Base-by-base conservation (phyloP, 768 basidiomycete species). In the Calocybe gangraenosa region DNA sequence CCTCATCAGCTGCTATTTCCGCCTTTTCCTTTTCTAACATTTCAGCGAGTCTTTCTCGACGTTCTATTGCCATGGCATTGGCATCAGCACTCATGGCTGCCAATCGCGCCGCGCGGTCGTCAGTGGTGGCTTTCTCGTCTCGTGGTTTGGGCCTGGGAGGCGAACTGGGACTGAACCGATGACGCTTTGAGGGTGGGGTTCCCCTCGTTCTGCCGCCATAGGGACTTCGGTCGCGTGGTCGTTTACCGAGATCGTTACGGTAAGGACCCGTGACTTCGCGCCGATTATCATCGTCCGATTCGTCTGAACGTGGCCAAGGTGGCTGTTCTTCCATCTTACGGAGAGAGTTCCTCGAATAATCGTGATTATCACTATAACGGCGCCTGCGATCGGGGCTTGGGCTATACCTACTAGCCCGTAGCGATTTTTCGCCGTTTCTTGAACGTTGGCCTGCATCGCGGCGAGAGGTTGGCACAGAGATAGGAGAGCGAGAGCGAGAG, bases 81-180 rank as follows among this genome's bases (percentile, higher is more conserved):
- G 95, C 95, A 47, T 84, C 79, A 1, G 75, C 65, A 18, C 83
- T 66, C 95, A 98, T 98, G 3, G 92, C 87, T 0, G 91, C 94
- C 21, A 98, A 71, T n/a, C 89, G 83, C 20, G 88, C 87, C 2
- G 83, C 82, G 25, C 93, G 84, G 21, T 84, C 85, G 1, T 75
- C 71, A 7, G 65, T 59, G 41, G 49, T 46, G n/a, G 44, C 41
- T 14, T 47, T 37, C 19, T 57, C 54, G 42, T 35, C 50, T 30
- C 48, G 57, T 35, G 63, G 53, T 9, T 51, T 48, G 11, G 52
- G 44, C 14, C 51, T 32, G 17, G 52, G 51, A 5, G 42, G 42
- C 2, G 47, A 50, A 37, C 46, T 49, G 21, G 74, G 68, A 20
- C 68, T 68, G 33, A 70, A 65, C 42, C 80, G 79, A 15, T 71